These are phyloP conservation scores for Tolypocladium paradoxum DNA, from an alignment of 2,329 filamentous ascomycete genomes.

Conservation along the genomic window DNA sequence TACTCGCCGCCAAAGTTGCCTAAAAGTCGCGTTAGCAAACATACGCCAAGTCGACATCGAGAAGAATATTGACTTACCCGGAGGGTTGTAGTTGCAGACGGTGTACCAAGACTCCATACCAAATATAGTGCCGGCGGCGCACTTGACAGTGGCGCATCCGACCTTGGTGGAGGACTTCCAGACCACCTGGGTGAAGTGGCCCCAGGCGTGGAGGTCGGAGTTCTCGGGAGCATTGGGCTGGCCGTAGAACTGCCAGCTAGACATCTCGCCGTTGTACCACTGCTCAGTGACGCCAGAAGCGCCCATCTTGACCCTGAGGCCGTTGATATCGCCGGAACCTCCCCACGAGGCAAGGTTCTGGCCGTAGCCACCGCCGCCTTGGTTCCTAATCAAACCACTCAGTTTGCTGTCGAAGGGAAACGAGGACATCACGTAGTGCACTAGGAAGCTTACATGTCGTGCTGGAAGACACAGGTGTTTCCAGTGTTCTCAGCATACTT, in stretches of 20 bases:
- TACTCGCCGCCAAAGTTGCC: constrained; percentile 44
- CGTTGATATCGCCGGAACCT: constrained; percentile 19
- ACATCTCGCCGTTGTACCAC: constrained; percentile 81
- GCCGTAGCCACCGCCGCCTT: constrained; percentile 59
- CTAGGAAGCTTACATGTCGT: constrained; percentile 56
- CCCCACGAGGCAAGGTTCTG: constrained; percentile 78
- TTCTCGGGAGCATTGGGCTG: constrained; percentile 43
- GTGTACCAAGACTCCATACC: too few relatives aligned
- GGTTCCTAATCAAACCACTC: constrained; percentile 25
- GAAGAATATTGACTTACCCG: constrained; percentile 43
- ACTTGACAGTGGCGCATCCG: constrained; percentile 60
- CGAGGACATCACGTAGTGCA: not conserved
- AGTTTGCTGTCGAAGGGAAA: constrained; percentile 2
- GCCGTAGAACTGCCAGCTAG: constrained; percentile 49
- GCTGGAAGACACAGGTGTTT: constrained; percentile 57
- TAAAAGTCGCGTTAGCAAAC: constrained; percentile 9
- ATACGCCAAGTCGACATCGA: not conserved
- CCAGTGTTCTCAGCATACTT: constrained; percentile 54
- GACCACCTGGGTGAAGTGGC: constrained; percentile 37
- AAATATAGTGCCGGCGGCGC: too few relatives aligned
- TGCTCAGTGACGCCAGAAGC: constrained; percentile 62
- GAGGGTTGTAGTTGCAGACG: constrained; percentile 76
- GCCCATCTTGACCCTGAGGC: constrained; percentile 39
- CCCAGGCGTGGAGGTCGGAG: constrained; percentile 53
- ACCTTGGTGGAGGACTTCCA: constrained; percentile 27